phyloP scores from a whole-genome alignment of 2,329 filamentous ascomycete genomes.

The Akanthomyces dipterigenus region DNA sequence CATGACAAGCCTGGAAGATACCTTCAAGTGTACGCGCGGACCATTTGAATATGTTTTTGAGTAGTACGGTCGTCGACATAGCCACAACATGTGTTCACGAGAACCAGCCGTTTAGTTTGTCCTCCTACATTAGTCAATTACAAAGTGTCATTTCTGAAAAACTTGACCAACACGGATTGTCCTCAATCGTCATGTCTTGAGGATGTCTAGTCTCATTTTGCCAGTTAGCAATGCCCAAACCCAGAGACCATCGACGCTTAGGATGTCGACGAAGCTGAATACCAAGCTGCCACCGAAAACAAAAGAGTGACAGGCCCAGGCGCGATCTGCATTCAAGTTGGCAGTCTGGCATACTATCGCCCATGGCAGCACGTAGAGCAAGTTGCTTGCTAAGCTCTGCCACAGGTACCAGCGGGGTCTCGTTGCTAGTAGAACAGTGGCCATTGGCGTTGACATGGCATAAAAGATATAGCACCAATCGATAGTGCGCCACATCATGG shows the following conservation, averaged over 20 bases:
- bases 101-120: too few species aligned
- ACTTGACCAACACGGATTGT: too few species aligned
- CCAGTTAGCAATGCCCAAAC: slow-evolving; percentile 41
- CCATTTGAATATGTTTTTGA: neutral
- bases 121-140: too few species aligned
- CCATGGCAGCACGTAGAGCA: slow-evolving; percentile 65
- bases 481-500: slow-evolving; percentile 57
- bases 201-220: slow-evolving; percentile 32
- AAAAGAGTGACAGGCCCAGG: slow-evolving; percentile 61
- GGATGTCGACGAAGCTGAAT: slow-evolving; percentile 56
- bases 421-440: slow-evolving; percentile 57
- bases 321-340: slow-evolving; percentile 42
- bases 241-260: slow-evolving; percentile 45
- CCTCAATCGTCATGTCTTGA: slow-evolving; percentile 18
- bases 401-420: slow-evolving; percentile 60
- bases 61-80: neutral
- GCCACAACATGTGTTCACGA: too few species aligned
- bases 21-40: neutral
- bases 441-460: slow-evolving; percentile 57
- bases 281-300: slow-evolving; percentile 64
- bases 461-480: slow-evolving; percentile 68
- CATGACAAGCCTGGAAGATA: neutral
- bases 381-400: slow-evolving; percentile 59
- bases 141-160: too few species aligned
- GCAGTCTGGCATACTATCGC: slow-evolving; percentile 52